Evolutionary conservation across 2,329 filamentous ascomycete genomes (phyloP).

Genomic region (Fusarium dlaminii): DNA sequence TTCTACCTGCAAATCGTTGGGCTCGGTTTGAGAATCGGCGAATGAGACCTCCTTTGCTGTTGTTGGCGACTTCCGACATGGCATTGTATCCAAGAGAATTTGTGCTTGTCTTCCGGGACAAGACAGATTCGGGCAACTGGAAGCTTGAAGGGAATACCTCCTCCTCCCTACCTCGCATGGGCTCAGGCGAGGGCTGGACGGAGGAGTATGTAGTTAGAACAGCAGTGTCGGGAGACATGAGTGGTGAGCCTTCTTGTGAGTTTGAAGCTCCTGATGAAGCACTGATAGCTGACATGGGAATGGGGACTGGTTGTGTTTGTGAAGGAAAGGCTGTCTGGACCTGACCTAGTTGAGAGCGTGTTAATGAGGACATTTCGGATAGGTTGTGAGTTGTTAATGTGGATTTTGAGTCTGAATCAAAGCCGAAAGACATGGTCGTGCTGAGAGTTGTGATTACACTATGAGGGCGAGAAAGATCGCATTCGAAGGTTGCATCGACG

Average conservation of each 20-base stretch:
- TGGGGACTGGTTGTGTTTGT: slow-evolving; percentile 49
- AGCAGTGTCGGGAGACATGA: slow-evolving; percentile 64
- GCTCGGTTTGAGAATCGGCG: slow-evolving; percentile 86
- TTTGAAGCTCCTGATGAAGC: slow-evolving; percentile 65
- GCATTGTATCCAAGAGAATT: slow-evolving; percentile 74
- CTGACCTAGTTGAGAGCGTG: slow-evolving; percentile 54
- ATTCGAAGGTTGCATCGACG: slow-evolving; percentile 48
- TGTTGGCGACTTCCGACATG: slow-evolving; percentile 58
- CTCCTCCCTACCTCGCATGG: slow-evolving; percentile 63
- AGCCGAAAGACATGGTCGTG: slow-evolving; percentile 39
- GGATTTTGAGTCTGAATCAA: slow-evolving; percentile 38
- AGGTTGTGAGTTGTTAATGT: slow-evolving; percentile 40
- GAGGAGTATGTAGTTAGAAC: slow-evolving; percentile 69
- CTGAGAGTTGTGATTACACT: slow-evolving; percentile 36
- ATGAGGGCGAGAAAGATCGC: slow-evolving; percentile 38
- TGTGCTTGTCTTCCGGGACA: slow-evolving; percentile 67
- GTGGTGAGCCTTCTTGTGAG: slow-evolving; percentile 65
- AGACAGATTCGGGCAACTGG: slow-evolving; percentile 77
- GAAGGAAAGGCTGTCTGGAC: slow-evolving; percentile 58
- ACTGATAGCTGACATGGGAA: slow-evolving; percentile 64
- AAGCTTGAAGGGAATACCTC: slow-evolving; percentile 65
- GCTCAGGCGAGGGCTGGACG: slow-evolving; percentile 73
- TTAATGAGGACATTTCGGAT: slow-evolving; percentile 55
- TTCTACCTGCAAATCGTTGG: slow-evolving; percentile 71
- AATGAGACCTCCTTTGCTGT: slow-evolving; percentile 70